Percentiles rank a stretch among this genome's conserved stretches.
Evolutionary conservation across 1,284 basidiomycete genomes (phyloP).

Genomic region (Mycena citricolor): DNA sequence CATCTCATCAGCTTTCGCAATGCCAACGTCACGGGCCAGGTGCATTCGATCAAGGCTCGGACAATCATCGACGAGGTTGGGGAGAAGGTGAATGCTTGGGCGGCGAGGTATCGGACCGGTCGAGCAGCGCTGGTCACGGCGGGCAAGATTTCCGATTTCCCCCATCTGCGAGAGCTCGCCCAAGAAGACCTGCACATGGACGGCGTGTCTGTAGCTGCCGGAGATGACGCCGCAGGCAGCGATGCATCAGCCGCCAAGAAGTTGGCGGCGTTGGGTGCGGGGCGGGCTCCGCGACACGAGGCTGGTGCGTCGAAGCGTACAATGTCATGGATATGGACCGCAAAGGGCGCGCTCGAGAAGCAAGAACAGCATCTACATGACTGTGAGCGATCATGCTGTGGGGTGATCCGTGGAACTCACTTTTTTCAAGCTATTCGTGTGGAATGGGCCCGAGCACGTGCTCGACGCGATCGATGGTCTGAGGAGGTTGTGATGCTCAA

Average conservation of each 20-base stretch:
- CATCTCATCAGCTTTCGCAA: conserved; percentile 14
- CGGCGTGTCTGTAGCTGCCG: too few species aligned
- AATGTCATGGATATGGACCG: conserved; percentile 15
- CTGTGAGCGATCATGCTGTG: not conserved
- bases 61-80: conserved; percentile 1
- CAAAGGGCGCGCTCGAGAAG: not conserved
- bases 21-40: conserved; percentile 5
- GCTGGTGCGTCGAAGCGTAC: not conserved
- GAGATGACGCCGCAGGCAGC: not conserved
- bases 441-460: too few species aligned
- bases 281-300: not conserved
- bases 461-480: too few species aligned
- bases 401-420: too few species aligned
- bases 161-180: not conserved
- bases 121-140: not conserved
- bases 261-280: conserved; percentile 1
- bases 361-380: not conserved
- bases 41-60: conserved; percentile 1
- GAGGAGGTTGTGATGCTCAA: too few species aligned
- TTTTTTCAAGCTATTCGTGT: too few species aligned
- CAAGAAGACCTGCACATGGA: conserved; percentile 3
- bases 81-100: not conserved
- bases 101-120: not conserved
- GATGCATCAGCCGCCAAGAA: conserved; percentile 1
- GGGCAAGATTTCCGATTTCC: not conserved